Percentiles rank a stretch among this genome's conserved stretches.
Evolutionary conservation across 2,329 filamentous ascomycete genomes (phyloP).

Genomic region (Diaporthe ampelina): DNA sequence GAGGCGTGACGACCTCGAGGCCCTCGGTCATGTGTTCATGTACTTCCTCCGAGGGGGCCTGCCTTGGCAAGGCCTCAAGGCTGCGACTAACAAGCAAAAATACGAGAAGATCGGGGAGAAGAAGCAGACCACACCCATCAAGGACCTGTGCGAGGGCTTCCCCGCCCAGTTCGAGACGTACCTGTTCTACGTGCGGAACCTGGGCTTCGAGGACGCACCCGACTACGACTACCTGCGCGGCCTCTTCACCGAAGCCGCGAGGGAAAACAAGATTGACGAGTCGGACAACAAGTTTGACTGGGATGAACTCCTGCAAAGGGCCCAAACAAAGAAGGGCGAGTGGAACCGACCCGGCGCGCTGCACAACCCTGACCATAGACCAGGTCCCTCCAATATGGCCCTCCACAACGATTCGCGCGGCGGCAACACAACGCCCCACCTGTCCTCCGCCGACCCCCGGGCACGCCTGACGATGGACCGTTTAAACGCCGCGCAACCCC

Average conservation of each 20-base stretch:
- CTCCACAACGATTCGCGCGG: constrained; percentile 80
- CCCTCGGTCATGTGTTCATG: constrained; percentile 81
- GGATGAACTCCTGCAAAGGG: constrained; percentile 57
- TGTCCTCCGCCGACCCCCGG: constrained; percentile 60
- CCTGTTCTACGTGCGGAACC: constrained; percentile 94
- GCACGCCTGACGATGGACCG: constrained; percentile 81
- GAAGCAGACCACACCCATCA: constrained; percentile 98
- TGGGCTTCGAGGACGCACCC: constrained; percentile 97
- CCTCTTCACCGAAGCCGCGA: constrained; percentile 87
- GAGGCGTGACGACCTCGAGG: constrained; percentile 94
- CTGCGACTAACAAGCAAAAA: constrained; percentile 91
- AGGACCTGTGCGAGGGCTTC: constrained; percentile 96
- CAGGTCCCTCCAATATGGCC: constrained; percentile 87
- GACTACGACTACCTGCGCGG: constrained; percentile 98
- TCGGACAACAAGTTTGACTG: constrained; percentile 99
- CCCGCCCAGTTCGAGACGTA: constrained; percentile 99
- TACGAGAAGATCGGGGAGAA: constrained; percentile 99
- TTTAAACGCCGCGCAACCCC: constrained; percentile 95
- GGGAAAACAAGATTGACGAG: constrained; percentile 77
- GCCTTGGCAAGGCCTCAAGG: constrained; percentile 81
- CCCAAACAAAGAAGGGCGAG: constrained; percentile 77
- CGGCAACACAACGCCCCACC: constrained; percentile 75
- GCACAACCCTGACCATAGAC: constrained; percentile 83
- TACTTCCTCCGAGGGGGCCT: constrained; percentile 80
- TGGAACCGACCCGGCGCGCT: constrained; percentile 78